Conservation (phyloP, 352 stramenopile species). For the Phytophthora constricta region DNA sequence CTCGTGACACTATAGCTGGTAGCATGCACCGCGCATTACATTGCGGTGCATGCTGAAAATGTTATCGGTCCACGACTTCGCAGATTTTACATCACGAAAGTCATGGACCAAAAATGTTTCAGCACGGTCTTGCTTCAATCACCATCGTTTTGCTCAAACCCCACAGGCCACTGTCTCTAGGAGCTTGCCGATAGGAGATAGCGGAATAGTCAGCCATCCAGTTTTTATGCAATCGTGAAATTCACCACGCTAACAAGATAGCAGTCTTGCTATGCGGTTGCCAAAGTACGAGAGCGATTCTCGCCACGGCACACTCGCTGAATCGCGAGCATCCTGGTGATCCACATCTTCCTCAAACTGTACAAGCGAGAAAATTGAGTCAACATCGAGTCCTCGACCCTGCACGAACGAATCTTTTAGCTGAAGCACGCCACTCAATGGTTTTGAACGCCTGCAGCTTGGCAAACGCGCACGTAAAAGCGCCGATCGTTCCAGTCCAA, state of each 20-base stretch:
- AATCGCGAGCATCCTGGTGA: slow-evolving; percentile 15
- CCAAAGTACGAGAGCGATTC: slow-evolving; percentile 42
- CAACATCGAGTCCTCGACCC: slow-evolving; percentile 43
- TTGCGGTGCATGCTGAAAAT: too few species aligned
- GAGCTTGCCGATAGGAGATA: too few species aligned
- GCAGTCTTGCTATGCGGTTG: slow-evolving; percentile 30
- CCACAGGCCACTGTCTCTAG: too few species aligned
- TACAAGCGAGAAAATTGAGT: slow-evolving; percentile 46
- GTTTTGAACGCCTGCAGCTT: slow-evolving; percentile 44
- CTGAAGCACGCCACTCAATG: slow-evolving; percentile 42
- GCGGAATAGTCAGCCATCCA: too few species aligned
- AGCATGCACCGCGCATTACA: too few species aligned
- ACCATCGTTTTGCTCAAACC: too few species aligned
- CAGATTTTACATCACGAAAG: too few species aligned
- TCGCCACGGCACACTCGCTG: slow-evolving; percentile 21
- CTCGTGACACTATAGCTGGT: too few species aligned
- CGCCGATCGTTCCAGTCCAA: slow-evolving; percentile 53
- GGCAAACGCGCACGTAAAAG: slow-evolving; percentile 51
- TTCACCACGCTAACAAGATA: slow-evolving; percentile 57
- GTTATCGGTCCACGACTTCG: too few species aligned
- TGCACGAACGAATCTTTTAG: slow-evolving; percentile 51
- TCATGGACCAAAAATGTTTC: too few species aligned
- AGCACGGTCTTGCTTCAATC: too few species aligned
- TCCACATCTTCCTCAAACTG: slow-evolving; percentile 17
- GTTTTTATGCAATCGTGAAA: too few species aligned